These are phyloP conservation scores for Candida sp. DNA, from an alignment of 1,139 yeast species.

Conservation along the genomic window DNA sequence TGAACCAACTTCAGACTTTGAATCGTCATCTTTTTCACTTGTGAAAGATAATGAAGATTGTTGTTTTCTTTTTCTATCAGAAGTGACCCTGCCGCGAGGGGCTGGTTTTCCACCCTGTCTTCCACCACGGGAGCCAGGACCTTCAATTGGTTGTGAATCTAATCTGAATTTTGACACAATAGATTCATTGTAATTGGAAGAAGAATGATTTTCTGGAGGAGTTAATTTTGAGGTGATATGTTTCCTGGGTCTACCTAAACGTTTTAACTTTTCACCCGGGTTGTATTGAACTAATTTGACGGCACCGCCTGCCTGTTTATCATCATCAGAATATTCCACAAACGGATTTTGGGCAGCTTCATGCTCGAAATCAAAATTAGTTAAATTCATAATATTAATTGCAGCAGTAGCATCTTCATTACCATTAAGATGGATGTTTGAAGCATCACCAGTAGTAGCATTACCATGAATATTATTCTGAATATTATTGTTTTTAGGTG, in stretches of 20 bases:
- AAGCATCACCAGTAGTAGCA: background rate
- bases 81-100: slow-evolving; percentile 28
- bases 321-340: slow-evolving; percentile 2
- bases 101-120: slow-evolving; percentile 15
- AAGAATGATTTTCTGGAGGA: slow-evolving; percentile 24
- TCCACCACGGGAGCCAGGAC: slow-evolving; percentile 47
- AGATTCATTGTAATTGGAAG: slow-evolving; percentile 29
- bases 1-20: slow-evolving; percentile 3
- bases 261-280: slow-evolving; percentile 26
- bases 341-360: slow-evolving; percentile 1
- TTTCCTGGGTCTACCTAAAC: slow-evolving; percentile 37
- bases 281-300: slow-evolving; percentile 30
- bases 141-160: slow-evolving; percentile 36
- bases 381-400: slow-evolving; percentile 14
- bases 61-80: slow-evolving; percentile 18
- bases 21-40: slow-evolving; percentile 1
- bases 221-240: slow-evolving; percentile 17
- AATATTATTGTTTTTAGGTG: background rate
- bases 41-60: slow-evolving; percentile 16
- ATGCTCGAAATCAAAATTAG: slow-evolving; percentile 8
- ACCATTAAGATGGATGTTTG: slow-evolving; percentile 1
- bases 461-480: background rate
- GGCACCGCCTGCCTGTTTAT: slow-evolving; percentile 1
- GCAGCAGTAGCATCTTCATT: slow-evolving; percentile 8
- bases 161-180: slow-evolving; percentile 34